A percentile compares a stretch with the other conserved stretches of the same genome.
phyloP scores from a whole-genome alignment of 805 yeast species.

The Saccharomycopsis sp. region DNA sequence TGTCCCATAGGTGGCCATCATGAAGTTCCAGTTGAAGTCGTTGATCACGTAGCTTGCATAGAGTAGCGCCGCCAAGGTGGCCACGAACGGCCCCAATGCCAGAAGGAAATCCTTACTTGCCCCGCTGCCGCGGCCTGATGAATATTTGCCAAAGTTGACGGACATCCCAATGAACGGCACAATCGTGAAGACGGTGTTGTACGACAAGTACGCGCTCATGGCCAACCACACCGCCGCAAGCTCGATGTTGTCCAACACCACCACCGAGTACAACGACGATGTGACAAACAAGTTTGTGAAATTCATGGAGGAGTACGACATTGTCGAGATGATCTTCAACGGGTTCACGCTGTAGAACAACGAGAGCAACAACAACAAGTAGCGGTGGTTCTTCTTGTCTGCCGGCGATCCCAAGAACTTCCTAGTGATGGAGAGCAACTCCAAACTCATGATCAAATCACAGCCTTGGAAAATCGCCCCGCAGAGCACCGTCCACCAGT shows the following conservation, averaged over 20 bases:
- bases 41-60: slow-evolving; percentile 33
- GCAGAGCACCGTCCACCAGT: slow-evolving; percentile 13
- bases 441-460: slow-evolving; percentile 51
- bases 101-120: slow-evolving; percentile 23
- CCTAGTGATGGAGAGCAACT: slow-evolving; percentile 41
- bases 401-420: slow-evolving; percentile 23
- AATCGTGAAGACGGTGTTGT: slow-evolving; percentile 25
- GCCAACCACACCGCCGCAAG: slow-evolving; percentile 45
- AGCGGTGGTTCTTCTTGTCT: slow-evolving; percentile 18
- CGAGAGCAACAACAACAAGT: slow-evolving; percentile 35
- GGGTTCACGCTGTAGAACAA: slow-evolving; percentile 76
- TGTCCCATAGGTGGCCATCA: slow-evolving; percentile 50
- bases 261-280: slow-evolving; percentile 34
- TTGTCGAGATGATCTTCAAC: slow-evolving; percentile 53
- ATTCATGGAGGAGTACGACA: slow-evolving; percentile 57
- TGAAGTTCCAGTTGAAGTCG: slow-evolving; percentile 34
- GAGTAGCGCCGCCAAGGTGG: slow-evolving; percentile 27
- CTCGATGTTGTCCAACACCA: slow-evolving; percentile 31
- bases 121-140: background rate
- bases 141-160: slow-evolving; percentile 8
- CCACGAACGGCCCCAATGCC: slow-evolving; percentile 25
- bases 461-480: slow-evolving; percentile 40
- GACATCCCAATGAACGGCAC: slow-evolving; percentile 43
- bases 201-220: slow-evolving; percentile 53
- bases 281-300: slow-evolving; percentile 53